phyloP scores from a whole-genome alignment of 2,329 filamentous ascomycete species.

The Colletotrichum navitas region DNA sequence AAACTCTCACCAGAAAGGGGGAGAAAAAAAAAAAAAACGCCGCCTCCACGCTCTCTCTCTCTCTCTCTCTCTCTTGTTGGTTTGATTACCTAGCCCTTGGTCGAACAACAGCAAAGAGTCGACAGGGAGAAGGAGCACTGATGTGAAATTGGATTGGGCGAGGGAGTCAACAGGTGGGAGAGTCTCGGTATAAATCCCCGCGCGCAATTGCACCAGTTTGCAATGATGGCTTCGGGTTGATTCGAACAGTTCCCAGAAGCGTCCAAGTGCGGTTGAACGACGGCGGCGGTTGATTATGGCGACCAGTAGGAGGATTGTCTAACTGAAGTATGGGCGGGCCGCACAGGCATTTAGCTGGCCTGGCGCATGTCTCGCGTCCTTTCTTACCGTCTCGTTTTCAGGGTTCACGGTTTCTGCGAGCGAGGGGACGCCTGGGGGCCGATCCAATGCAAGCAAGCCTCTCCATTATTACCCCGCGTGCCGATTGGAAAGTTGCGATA shows the following conservation, averaged over 20 bases:
- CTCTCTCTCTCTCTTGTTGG: background rate
- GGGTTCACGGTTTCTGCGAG: conserved; percentile 41
- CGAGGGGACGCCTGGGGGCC: conserved; percentile 37
- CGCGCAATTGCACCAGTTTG: conserved; percentile 23
- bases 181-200: conserved; percentile 15
- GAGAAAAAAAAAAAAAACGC: conserved; percentile 4
- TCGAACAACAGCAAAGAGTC: conserved; percentile 16
- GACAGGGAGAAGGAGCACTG: background rate
- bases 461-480: conserved; percentile 40
- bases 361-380: conserved; percentile 39
- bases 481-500: conserved; percentile 39
- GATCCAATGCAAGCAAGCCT: conserved; percentile 42
- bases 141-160: conserved; percentile 11
- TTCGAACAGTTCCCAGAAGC: conserved; percentile 15
- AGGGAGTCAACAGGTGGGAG: conserved; percentile 14
- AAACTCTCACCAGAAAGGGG: conserved; percentile 10
- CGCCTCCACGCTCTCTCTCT: conserved; percentile 16
- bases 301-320: conserved; percentile 38
- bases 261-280: conserved; percentile 37
- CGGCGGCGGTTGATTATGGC: conserved; percentile 34
- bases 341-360: conserved; percentile 40
- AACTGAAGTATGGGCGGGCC: conserved; percentile 34
- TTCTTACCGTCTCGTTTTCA: conserved; percentile 40
- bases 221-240: conserved; percentile 11
- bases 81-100: background rate